Conservation (phyloP, 176 grass and related monocot species). For the Carex cristatella region DNA sequence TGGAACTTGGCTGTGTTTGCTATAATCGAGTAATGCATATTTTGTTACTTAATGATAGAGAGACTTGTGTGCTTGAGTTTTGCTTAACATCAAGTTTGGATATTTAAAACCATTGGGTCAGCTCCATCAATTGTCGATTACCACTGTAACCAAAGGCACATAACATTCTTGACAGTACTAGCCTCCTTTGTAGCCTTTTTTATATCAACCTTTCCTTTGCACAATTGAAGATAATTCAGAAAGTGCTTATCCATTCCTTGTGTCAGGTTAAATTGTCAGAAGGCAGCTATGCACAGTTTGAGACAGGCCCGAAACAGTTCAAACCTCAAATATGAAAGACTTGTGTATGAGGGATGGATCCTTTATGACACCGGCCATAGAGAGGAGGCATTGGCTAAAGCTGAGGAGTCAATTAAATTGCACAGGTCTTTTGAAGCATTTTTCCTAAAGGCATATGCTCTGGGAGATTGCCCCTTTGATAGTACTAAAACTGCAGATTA, state of each 20-base stretch:
- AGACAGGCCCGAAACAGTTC: slow-evolving; percentile 68
- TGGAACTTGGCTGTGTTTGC: neutral
- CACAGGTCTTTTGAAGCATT: slow-evolving; percentile 95
- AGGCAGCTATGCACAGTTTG: slow-evolving; percentile 78
- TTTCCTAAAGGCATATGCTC: slow-evolving; percentile 86
- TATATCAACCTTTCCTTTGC: neutral
- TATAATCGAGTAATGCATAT: neutral
- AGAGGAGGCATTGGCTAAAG: slow-evolving; percentile 78
- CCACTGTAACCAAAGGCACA: neutral
- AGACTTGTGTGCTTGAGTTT: neutral
- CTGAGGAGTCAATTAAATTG: slow-evolving; percentile 64
- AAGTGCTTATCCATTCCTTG: neutral
- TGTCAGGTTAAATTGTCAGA: slow-evolving; percentile 81
- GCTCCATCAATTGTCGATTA: neutral
- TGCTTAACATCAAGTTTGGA: neutral
- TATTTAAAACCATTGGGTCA: neutral
- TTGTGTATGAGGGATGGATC: slow-evolving; percentile 97
- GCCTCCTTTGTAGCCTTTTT: neutral
- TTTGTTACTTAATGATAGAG: neutral
- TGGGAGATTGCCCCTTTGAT: slow-evolving; percentile 75
- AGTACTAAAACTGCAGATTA: slow-evolving; percentile 36
- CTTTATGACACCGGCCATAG: slow-evolving; percentile 82
- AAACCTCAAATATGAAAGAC: slow-evolving; percentile 54
- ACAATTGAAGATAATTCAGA: neutral
- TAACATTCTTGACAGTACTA: neutral